Evolutionary conservation across 345 rosid genomes (phyloP).

Genomic region (Clausena lansium): DNA sequence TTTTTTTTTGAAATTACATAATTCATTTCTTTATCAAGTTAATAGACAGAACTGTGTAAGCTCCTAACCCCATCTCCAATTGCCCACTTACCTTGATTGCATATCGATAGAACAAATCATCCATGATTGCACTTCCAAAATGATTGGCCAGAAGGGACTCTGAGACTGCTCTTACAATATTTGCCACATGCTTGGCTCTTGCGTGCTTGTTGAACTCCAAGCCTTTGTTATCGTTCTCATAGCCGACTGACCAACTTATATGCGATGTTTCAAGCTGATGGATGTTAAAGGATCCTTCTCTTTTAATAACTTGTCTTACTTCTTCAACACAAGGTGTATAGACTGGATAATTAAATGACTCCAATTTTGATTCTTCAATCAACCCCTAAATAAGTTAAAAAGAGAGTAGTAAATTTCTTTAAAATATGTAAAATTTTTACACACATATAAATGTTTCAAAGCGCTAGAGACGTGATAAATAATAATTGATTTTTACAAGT

Average conservation of each 20-base stretch:
- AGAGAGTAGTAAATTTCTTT: background rate
- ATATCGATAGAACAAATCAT: background rate
- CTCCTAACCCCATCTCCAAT: background rate
- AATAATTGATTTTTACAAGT: too few species aligned
- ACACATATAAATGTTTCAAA: too few species aligned
- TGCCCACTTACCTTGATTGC: background rate
- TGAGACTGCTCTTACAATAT: background rate
- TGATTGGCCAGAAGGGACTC: constrained; percentile 4
- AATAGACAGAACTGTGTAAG: background rate
- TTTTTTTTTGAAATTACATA: too few species aligned
- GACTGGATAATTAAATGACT: background rate
- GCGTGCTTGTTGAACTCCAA: background rate
- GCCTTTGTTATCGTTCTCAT: background rate
- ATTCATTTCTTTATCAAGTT: constrained; percentile 3
- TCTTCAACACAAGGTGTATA: background rate
- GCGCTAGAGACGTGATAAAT: too few species aligned
- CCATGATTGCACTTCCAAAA: constrained; percentile 16
- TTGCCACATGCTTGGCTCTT: background rate
- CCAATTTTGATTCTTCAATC: constrained; percentile 2
- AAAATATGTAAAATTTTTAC: too few species aligned
- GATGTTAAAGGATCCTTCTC: constrained; percentile 8
- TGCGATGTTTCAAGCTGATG: background rate
- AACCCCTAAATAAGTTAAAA: background rate
- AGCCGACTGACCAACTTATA: background rate
- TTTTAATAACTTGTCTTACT: background rate